Evolutionary conservation across 306 rosid species (phyloP).

Genomic region (Medicago ruthenica): DNA sequence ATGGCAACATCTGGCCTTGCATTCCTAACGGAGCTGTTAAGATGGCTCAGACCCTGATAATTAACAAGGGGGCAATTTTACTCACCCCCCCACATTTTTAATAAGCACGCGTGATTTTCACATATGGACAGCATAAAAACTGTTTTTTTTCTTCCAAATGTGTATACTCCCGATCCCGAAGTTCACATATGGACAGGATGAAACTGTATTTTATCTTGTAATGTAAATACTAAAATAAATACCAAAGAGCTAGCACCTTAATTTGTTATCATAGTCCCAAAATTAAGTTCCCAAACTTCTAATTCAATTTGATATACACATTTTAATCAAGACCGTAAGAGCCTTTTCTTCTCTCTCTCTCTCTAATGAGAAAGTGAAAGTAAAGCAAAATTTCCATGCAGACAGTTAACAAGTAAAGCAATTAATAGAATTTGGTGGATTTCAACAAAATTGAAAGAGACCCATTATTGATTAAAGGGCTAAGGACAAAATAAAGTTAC

Average conservation of each 20-base stretch:
- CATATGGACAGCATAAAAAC: too few relatives aligned
- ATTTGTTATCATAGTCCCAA: not conserved
- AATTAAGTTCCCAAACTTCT: not conserved
- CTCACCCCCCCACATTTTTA: too few relatives aligned
- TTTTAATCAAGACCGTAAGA: not conserved
- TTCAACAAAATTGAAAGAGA: constrained; percentile 17
- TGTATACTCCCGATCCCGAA: too few relatives aligned
- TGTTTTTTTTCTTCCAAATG: too few relatives aligned
- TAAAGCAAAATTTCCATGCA: not conserved
- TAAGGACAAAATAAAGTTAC: constrained; percentile 28
- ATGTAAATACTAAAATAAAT: too few relatives aligned
- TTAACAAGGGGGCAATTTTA: too few relatives aligned
- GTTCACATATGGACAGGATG: too few relatives aligned
- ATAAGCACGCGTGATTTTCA: too few relatives aligned
- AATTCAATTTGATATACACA: not conserved
- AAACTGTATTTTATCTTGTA: not conserved
- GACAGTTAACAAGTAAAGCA: not conserved
- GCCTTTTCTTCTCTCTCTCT: not conserved
- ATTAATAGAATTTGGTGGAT: not conserved
- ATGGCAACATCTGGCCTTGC: not conserved
- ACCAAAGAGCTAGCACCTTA: not conserved
- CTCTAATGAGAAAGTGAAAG: not conserved
- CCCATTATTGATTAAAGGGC: not conserved
- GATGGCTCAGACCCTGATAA: not conserved
- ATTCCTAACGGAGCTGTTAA: constrained; percentile 30